phyloP scores from a whole-genome alignment of 345 rosid species.

The Hibiscus tridactylites region DNA sequence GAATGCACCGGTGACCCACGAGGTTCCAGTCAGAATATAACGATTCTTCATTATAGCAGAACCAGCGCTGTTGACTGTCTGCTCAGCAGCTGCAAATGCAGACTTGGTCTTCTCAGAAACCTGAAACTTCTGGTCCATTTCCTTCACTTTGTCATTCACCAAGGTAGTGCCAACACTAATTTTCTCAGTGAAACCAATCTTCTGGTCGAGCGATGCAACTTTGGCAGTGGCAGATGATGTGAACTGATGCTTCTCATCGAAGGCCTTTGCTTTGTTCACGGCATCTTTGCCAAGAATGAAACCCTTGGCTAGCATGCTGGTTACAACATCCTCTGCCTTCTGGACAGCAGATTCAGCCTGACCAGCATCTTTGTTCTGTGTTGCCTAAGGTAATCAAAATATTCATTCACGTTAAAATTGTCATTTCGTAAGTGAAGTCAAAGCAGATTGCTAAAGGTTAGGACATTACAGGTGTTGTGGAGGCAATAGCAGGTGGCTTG shows the following conservation, averaged over 20 bases:
- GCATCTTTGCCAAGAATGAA: constrained; percentile 84
- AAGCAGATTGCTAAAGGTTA: not conserved
- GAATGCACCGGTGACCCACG: constrained; percentile 84
- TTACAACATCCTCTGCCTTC: constrained; percentile 91
- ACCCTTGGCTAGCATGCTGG: constrained; percentile 85
- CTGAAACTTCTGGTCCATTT: constrained; percentile 84
- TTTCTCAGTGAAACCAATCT: constrained; percentile 70
- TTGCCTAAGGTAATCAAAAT: constrained; percentile 22
- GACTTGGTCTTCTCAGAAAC: constrained; percentile 85
- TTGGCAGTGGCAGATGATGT: constrained; percentile 74
- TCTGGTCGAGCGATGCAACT: constrained; percentile 71
- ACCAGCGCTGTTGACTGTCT: constrained; percentile 75
- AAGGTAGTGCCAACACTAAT: constrained; percentile 63
- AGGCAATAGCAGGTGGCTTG: constrained; percentile 41
- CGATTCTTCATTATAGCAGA: constrained; percentile 80
- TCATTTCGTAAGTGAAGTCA: not conserved
- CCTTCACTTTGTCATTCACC: constrained; percentile 71
- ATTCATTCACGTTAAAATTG: not conserved
- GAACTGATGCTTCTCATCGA: constrained; percentile 75
- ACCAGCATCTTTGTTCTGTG: constrained; percentile 20
- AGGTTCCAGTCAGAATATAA: constrained; percentile 60
- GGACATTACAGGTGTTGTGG: constrained; percentile 38
- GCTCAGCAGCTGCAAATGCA: constrained; percentile 76
- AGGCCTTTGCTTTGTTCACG: constrained; percentile 62
- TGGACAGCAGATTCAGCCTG: constrained; percentile 47